Percentiles rank a stretch among this genome's conserved stretches.
These are phyloP conservation scores for Xylaria curta DNA, from an alignment of 495 filamentous ascomycete species.

Conservation along the genomic window DNA sequence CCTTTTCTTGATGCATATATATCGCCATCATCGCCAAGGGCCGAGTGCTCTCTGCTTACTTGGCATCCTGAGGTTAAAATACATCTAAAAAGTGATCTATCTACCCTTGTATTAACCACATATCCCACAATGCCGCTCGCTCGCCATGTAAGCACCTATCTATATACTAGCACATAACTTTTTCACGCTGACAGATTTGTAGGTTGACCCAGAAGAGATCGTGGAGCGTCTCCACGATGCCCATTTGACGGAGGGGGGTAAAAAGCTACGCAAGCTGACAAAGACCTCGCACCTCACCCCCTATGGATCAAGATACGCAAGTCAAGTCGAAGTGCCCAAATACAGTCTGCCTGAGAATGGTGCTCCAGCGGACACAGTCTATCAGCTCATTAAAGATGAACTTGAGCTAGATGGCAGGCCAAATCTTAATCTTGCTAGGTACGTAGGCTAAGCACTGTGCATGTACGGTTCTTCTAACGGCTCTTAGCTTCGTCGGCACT, in stretches of 20 bases:
- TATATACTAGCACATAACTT: not conserved
- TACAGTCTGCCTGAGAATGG: constrained; percentile 68
- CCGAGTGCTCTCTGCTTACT: not conserved
- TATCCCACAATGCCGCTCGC: constrained; percentile 16
- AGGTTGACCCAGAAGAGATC: constrained; percentile 70
- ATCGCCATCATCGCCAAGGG: not conserved
- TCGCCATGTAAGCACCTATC: constrained; percentile 29
- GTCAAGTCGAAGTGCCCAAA: constrained; percentile 68
- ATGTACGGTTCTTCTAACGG: constrained; percentile 4
- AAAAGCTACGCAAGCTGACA: constrained; percentile 47
- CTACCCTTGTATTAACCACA: not conserved
- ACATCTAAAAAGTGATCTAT: not conserved
- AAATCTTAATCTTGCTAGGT: constrained; percentile 72
- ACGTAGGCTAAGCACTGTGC: not conserved
- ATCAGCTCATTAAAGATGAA: constrained; percentile 75
- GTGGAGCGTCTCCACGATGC: constrained; percentile 59
- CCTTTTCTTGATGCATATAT: not conserved
- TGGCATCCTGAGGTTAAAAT: not conserved
- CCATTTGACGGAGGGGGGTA: constrained; percentile 47
- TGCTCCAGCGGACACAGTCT: constrained; percentile 66
- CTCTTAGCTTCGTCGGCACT: constrained; percentile 68
- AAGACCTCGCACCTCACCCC: constrained; percentile 63
- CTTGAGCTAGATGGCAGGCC: constrained; percentile 76
- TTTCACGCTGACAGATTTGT: not conserved
- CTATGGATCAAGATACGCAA: constrained; percentile 68